Conservation (phyloP, 306 rosid genomes). For the Prosopis cineraria region DNA sequence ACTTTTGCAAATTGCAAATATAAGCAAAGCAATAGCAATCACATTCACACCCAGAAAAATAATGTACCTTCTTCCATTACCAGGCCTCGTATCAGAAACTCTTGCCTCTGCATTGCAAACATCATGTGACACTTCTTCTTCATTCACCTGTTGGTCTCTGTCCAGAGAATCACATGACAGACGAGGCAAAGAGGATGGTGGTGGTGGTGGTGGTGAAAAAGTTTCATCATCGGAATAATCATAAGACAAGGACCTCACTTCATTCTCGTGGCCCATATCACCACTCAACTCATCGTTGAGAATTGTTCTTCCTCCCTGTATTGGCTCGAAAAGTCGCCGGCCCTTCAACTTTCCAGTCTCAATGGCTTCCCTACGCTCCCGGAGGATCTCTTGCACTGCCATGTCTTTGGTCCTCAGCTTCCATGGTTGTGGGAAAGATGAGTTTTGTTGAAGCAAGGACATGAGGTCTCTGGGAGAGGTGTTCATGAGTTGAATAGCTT, state of each 20-base stretch:
- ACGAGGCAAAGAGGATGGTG: conserved; percentile 30
- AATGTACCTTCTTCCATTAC: conserved; percentile 23
- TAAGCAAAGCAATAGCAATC: conserved; percentile 36
- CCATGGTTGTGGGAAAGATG: background rate
- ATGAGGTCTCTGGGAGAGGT: conserved; percentile 52
- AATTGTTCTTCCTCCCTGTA: background rate
- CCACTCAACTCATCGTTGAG: background rate
- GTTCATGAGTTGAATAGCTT: conserved; percentile 30
- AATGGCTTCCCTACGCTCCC: conserved; percentile 48
- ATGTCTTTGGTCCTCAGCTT: conserved; percentile 21
- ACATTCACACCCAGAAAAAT: conserved; percentile 33
- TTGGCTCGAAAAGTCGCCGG: conserved; percentile 46
- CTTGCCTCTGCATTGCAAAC: background rate
- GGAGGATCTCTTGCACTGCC: conserved; percentile 40
- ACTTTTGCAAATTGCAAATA: conserved; percentile 37
- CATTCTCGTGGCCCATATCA: conserved; percentile 34
- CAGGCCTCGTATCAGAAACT: background rate
- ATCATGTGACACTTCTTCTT: background rate
- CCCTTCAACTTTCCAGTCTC: conserved; percentile 55
- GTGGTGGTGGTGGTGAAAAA: conserved; percentile 4
- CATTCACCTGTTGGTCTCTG: background rate
- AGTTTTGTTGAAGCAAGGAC: conserved; percentile 47
- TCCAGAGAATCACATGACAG: conserved; percentile 7
- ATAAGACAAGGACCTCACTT: conserved; percentile 45
- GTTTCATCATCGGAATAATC: conserved; percentile 15